Base-by-base conservation (phyloP, 2,329 filamentous ascomycete species). In the Exophiala xenobiotica region DNA sequence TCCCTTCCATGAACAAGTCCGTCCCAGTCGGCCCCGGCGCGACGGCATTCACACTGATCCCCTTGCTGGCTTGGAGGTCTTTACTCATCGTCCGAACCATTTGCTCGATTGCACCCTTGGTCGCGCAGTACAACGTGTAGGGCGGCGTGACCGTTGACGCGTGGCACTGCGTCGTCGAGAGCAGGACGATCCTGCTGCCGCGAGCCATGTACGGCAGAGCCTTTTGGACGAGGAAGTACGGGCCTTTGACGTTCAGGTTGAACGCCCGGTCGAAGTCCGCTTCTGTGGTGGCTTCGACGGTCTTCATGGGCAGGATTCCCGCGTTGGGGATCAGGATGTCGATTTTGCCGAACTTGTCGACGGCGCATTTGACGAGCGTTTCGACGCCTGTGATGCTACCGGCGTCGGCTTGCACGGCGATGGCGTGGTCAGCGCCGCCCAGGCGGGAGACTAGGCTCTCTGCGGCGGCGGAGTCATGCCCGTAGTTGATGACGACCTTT, bases 61-160 rank as follows among this genome's bases (percentile, higher is more conserved):
- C 75, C 58, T 73, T 76, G 14, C 40, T 50, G 11, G 53, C 47
- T 22, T 44, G 48, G 18, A 83, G 71, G 46, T 82, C 79, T 64
- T 81, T 83, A 38, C 76, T 72, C 53, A 83, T 64, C 2, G 76
- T 67, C 8, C 79, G 74, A 0, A 75, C 75, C 68, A 83, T 76
- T 64, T 82, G 78, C 64, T 84, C 80, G 33, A 85, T 73, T 6
- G 80, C 78, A 41, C 79, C 81, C 61, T 85, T 85, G 37, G 76
- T 79, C 0, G 74, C 68, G 7, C 70, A 70, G 63, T 84, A 85
- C 6, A 80, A 68, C 12, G 78, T 67, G 56, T 81, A 80, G 0
- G 62, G 56, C 0, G 76, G 70, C 20, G 67, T 64, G 47, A 81
- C 67, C 3, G 63, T 67, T 1, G 70, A 72, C 3, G 65, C 60